Evolutionary conservation across 306 rosid genomes (phyloP).

Genomic region (Dalbergia oliveri): DNA sequence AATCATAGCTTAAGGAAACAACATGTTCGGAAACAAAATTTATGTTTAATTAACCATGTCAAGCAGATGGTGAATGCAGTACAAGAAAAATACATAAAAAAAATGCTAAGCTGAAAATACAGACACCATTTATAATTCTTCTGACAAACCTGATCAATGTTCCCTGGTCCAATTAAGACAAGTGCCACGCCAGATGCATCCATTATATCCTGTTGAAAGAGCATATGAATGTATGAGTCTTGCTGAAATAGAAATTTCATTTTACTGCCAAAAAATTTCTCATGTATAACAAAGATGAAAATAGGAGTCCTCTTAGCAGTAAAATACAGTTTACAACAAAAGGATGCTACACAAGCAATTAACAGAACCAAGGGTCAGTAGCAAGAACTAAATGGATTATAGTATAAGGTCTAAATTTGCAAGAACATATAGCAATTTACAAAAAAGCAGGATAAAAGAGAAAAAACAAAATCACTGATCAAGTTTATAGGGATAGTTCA

Average conservation of each 20-base stretch:
- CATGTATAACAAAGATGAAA: background rate
- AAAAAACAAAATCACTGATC: background rate
- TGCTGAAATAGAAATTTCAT: constrained; percentile 9
- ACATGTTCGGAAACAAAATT: background rate
- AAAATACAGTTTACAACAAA: background rate
- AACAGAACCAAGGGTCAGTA: constrained; percentile 8
- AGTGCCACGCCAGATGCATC: constrained; percentile 90
- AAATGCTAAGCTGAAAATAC: background rate
- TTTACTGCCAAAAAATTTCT: background rate
- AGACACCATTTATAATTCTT: background rate
- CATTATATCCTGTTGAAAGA: constrained; percentile 72
- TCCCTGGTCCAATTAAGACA: constrained; percentile 95
- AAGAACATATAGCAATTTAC: constrained; percentile 9
- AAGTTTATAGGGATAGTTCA: background rate
- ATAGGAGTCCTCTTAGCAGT: constrained; percentile 1
- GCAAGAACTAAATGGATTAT: constrained; percentile 22
- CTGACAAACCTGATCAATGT: constrained; percentile 72
- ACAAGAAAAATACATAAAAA: background rate
- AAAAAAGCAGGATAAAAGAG: background rate
- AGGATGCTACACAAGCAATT: constrained; percentile 30
- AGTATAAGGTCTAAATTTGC: background rate
- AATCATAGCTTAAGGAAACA: background rate
- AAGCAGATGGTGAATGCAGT: constrained; percentile 24
- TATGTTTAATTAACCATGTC: constrained; percentile 18
- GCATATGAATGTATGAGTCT: background rate